phyloP scores from a whole-genome alignment of 148 eudicot species.

The Chenopodium suecicum region DNA sequence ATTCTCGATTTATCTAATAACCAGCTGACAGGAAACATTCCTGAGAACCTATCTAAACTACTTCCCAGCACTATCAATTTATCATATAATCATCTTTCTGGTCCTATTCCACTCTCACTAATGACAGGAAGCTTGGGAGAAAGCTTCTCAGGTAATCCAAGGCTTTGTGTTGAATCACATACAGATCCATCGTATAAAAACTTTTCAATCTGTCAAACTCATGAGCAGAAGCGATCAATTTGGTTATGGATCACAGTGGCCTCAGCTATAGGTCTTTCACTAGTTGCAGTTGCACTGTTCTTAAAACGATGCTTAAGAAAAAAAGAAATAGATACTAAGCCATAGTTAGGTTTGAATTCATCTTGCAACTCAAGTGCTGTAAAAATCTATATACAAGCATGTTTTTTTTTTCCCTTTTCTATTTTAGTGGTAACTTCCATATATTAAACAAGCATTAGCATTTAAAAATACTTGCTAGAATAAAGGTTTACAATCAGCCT shows the following conservation, averaged over 20 bases:
- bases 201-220: conserved; percentile 46
- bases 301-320: conserved; percentile 21
- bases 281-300: conserved; percentile 39
- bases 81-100: conserved; percentile 64
- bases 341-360: neutral
- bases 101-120: conserved; percentile 61
- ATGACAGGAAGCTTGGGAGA: conserved; percentile 57
- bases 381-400: neutral
- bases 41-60: conserved; percentile 47
- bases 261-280: conserved; percentile 41
- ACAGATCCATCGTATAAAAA: conserved; percentile 40
- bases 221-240: conserved; percentile 40
- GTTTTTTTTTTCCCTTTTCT: too few relatives aligned
- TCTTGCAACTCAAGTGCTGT: neutral
- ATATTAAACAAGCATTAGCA: neutral
- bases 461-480: neutral
- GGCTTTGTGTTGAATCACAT: conserved; percentile 46
- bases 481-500: neutral
- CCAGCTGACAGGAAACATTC: conserved; percentile 57
- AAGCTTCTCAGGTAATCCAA: conserved; percentile 67
- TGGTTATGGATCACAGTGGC: conserved; percentile 46
- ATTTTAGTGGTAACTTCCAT: neutral
- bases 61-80: conserved; percentile 72
- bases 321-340: neutral
- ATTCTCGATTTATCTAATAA: conserved; percentile 74